A percentile compares a stretch with the other conserved stretches of the same genome.
Conservation (phyloP, 148 eudicot genomes). For the Dysphania ambrosioides region DNA sequence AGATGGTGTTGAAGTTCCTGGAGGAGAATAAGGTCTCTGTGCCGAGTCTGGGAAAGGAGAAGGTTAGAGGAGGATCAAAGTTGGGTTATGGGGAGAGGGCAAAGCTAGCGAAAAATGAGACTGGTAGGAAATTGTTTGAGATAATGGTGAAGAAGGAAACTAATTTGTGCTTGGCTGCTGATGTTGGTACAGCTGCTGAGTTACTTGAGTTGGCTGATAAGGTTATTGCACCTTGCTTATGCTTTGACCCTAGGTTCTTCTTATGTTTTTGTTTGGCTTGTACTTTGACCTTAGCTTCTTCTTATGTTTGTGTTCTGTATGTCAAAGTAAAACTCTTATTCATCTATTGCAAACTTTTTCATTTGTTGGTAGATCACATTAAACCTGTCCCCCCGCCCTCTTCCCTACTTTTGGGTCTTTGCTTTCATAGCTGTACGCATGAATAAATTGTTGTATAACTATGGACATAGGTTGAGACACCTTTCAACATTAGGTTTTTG, state of each 20-base stretch:
- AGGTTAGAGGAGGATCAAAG: conserved; percentile 32
- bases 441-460: neutral
- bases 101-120: conserved; percentile 63
- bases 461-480: too few relatives aligned
- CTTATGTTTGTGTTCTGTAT: neutral
- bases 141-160: conserved; percentile 75
- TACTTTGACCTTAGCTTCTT: neutral
- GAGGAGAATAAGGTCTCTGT: conserved; percentile 63
- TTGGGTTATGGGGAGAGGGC: conserved; percentile 64
- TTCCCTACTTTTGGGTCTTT: neutral
- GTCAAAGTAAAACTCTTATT: neutral
- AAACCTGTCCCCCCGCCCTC: neutral
- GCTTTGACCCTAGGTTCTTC: neutral
- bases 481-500: neutral
- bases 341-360: neutral
- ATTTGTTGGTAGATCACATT: neutral
- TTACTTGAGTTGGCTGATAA: conserved; percentile 80
- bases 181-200: conserved; percentile 86
- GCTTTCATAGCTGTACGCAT: too few relatives aligned
- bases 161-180: conserved; percentile 89
- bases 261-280: neutral
- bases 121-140: conserved; percentile 76
- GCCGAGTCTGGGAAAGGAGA: conserved; percentile 33
- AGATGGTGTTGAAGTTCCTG: conserved; percentile 68
- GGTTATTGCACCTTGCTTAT: conserved; percentile 32